These are phyloP conservation scores for Aspergillus candidus DNA, from an alignment of 2,329 filamentous ascomycete genomes.

Conservation along the genomic window DNA sequence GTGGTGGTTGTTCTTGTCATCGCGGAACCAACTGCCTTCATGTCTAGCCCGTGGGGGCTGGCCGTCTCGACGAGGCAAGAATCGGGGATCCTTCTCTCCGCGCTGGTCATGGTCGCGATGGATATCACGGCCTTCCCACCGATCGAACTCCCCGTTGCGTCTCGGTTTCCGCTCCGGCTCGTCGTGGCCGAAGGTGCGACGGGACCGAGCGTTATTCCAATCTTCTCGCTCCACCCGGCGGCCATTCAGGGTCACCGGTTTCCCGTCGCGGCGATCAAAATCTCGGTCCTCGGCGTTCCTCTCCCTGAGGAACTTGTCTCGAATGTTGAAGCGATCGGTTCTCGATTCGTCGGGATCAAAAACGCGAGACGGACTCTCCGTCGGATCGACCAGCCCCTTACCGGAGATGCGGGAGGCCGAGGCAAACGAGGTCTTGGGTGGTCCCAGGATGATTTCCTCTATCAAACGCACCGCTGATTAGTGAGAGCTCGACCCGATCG, in stretches of 20 bases:
- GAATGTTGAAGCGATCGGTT: constrained; percentile 59
- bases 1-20: constrained; percentile 37
- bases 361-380: constrained; percentile 40
- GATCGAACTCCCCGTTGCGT: constrained; percentile 39
- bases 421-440: constrained; percentile 74
- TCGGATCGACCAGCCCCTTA: constrained; percentile 42
- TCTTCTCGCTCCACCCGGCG: constrained; percentile 39
- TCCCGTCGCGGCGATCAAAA: constrained; percentile 34
- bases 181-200: constrained; percentile 37
- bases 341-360: constrained; percentile 52
- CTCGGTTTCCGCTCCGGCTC: constrained; percentile 36
- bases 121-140: constrained; percentile 38
- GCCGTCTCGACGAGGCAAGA: constrained; percentile 56
- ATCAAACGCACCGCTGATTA: constrained; percentile 15
- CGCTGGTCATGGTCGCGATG: constrained; percentile 54
- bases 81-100: constrained; percentile 52
- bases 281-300: constrained; percentile 30
- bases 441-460: constrained; percentile 81
- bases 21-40: constrained; percentile 70
- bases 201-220: constrained; percentile 36
- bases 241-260: constrained; percentile 25
- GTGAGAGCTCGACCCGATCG: no score
- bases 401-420: constrained; percentile 58
- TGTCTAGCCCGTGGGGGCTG: constrained; percentile 56
- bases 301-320: constrained; percentile 42